phyloP scores from a whole-genome alignment of 352 stramenopile genomes.

The Pythium aquatile region DNA sequence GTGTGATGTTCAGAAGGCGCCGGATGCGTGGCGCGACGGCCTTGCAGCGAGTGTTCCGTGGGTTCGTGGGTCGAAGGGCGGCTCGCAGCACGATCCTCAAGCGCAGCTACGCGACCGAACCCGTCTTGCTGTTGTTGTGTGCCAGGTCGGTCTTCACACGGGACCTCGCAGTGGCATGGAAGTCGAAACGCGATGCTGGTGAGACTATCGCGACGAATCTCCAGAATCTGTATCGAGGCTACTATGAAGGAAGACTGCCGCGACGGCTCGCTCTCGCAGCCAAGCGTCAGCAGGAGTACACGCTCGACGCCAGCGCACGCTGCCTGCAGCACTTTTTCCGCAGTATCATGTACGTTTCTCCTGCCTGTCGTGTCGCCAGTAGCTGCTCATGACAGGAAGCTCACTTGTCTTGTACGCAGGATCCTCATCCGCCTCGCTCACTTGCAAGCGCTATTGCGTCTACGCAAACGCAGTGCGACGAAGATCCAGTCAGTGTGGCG shows the following conservation, averaged over 20 bases:
- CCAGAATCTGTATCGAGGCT: slow-evolving; percentile 51
- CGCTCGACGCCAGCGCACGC: slow-evolving; percentile 39
- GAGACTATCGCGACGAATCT: slow-evolving; percentile 34
- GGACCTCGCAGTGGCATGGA: slow-evolving; percentile 52
- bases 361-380: slow-evolving; percentile 4
- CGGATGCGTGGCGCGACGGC: slow-evolving; percentile 38
- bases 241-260: slow-evolving; percentile 44
- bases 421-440: slow-evolving; percentile 53
- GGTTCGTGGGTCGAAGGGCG: slow-evolving; percentile 36
- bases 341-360: slow-evolving; percentile 52
- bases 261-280: slow-evolving; percentile 37
- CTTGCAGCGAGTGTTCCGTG: slow-evolving; percentile 60
- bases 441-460: slow-evolving; percentile 39
- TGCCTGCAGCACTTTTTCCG: slow-evolving; percentile 75
- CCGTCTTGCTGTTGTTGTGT: slow-evolving; percentile 51
- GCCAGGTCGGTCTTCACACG: slow-evolving; percentile 54
- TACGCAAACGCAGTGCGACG: slow-evolving; percentile 37
- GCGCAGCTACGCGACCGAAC: slow-evolving; percentile 37
- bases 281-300: slow-evolving; percentile 35
- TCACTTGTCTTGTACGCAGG: slow-evolving; percentile 18
- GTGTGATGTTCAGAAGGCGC: slow-evolving; percentile 38
- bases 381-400: neutral
- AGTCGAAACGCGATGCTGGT: slow-evolving; percentile 51
- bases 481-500: slow-evolving; percentile 74
- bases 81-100: slow-evolving; percentile 39